These are phyloP conservation scores for Populus deltoides DNA, from an alignment of 345 rosid genomes.

Conservation along the genomic window DNA sequence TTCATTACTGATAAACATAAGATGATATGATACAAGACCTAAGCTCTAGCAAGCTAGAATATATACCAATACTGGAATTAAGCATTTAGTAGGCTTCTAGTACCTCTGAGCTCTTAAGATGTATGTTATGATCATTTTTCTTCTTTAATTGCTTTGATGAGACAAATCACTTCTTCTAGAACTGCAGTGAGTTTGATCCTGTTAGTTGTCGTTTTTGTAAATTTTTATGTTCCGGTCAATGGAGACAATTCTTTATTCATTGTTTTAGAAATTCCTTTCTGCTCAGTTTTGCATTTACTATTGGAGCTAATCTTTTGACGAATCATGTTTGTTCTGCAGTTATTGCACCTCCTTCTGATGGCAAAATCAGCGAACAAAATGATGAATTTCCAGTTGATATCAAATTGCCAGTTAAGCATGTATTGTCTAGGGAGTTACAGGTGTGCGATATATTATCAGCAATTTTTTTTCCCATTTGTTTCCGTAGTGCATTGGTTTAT, in stretches of 20 bases:
- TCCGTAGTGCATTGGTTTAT: not conserved
- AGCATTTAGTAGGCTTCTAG: not conserved
- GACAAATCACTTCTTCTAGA: not conserved
- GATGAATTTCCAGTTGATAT: conserved; percentile 75
- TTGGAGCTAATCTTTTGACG: conserved; percentile 21
- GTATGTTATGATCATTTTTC: not conserved
- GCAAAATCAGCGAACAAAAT: conserved; percentile 51
- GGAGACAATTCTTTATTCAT: not conserved
- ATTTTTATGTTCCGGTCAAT: not conserved
- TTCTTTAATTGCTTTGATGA: not conserved
- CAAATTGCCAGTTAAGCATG: conserved; percentile 86
- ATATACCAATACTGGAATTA: not conserved
- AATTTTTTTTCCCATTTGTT: not conserved
- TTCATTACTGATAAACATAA: no score
- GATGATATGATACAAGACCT: no score
- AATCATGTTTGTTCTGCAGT: conserved; percentile 40
- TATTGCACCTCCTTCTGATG: conserved; percentile 65
- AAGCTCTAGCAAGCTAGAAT: not conserved
- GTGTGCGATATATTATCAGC: conserved; percentile 30
- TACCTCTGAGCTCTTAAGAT: not conserved
- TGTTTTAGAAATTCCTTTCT: not conserved
- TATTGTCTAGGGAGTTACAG: conserved; percentile 89
- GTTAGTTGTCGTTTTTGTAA: not conserved
- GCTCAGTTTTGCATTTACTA: not conserved
- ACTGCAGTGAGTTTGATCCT: not conserved